Percentiles rank a stretch among this genome's conserved stretches.
These are phyloP conservation scores for Pelargonium myrrhifolium DNA, from an alignment of 441 rosid genomes.

Conservation along the genomic window DNA sequence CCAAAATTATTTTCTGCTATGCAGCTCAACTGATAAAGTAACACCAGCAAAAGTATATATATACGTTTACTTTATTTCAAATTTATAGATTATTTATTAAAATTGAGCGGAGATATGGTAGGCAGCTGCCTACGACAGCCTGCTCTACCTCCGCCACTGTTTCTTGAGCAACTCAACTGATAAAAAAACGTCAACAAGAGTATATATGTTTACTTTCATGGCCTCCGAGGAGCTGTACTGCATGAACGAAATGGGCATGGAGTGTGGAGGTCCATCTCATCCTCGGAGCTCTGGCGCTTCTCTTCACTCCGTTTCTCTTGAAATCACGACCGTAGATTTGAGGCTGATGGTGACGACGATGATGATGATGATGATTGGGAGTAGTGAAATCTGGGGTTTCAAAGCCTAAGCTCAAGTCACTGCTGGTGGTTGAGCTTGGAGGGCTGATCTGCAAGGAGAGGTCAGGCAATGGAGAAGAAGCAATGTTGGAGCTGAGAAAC, in stretches of 20 bases:
- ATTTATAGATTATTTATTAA: no score
- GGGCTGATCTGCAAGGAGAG: conserved; percentile 91
- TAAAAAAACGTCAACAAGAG: no score
- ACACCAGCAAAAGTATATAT: no score
- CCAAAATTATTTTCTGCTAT: no score
- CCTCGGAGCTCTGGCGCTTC: conserved; percentile 84
- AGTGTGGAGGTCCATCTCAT: conserved; percentile 98
- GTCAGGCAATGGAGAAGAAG: conserved; percentile 43
- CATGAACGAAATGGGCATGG: conserved; percentile 91
- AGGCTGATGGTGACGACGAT: conserved; percentile 39
- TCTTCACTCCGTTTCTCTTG: conserved; percentile 53
- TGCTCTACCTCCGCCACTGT: no score
- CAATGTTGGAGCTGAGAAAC: conserved; percentile 30
- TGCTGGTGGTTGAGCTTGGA: conserved; percentile 62
- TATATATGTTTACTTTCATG: conserved; percentile 58
- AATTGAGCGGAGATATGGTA: no score
- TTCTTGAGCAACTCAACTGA: no score
- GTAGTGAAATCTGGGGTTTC: no score
- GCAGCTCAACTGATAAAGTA: no score
- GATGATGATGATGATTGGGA: no score
- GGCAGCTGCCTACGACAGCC: no score
- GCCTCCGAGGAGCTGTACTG: conserved; percentile 97
- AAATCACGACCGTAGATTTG: conserved; percentile 63
- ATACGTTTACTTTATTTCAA: no score
- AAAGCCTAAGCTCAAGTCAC: conserved; percentile 50